A percentile compares a stretch with the other conserved stretches of the same genome.
Evolutionary conservation across 768 basidiomycete genomes (phyloP).

Genomic region (Rhodosporidiobolus sp.): DNA sequence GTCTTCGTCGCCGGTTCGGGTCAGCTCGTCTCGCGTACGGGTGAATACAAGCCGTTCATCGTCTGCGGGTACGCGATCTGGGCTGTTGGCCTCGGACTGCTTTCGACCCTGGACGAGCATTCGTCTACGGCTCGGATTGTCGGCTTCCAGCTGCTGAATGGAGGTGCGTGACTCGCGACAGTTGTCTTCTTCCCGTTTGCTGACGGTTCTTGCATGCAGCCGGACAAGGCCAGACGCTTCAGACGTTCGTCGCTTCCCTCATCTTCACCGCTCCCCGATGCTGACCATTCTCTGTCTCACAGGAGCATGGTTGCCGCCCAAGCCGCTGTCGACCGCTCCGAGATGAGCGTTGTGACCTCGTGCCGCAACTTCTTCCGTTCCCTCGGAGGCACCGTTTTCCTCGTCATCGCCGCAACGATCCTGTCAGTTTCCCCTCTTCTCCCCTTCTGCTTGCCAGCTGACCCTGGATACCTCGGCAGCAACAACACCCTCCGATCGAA

Average conservation of each 20-base stretch:
- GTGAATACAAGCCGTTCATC: slow-evolving; percentile 56
- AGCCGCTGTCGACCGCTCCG: slow-evolving; percentile 64
- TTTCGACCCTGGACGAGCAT: slow-evolving; percentile 61
- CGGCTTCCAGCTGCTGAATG: slow-evolving; percentile 62
- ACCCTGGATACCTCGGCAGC: slow-evolving; percentile 51
- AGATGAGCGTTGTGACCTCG: slow-evolving; percentile 74
- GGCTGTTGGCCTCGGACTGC: slow-evolving; percentile 66
- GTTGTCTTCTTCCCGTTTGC: background rate
- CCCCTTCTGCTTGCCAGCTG: slow-evolving; percentile 51
- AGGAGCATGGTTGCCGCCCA: slow-evolving; percentile 71
- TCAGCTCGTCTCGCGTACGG: slow-evolving; percentile 50
- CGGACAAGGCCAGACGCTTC: slow-evolving; percentile 59
- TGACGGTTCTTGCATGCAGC: slow-evolving; percentile 17
- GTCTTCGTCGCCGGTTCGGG: slow-evolving; percentile 32
- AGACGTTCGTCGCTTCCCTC: slow-evolving; percentile 38
- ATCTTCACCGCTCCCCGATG: background rate
- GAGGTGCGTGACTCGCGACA: slow-evolving; percentile 35
- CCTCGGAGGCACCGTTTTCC: slow-evolving; percentile 66
- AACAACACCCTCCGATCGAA: slow-evolving; percentile 50
- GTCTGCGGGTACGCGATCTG: slow-evolving; percentile 65
- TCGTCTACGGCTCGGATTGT: slow-evolving; percentile 58
- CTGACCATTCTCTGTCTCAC: slow-evolving; percentile 49
- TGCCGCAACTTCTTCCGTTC: slow-evolving; percentile 66
- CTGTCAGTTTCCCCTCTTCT: slow-evolving; percentile 51
- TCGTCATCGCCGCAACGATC: slow-evolving; percentile 63